phyloP scores from a whole-genome alignment of 352 stramenopile species.

The Phytophthora sansomeana region DNA sequence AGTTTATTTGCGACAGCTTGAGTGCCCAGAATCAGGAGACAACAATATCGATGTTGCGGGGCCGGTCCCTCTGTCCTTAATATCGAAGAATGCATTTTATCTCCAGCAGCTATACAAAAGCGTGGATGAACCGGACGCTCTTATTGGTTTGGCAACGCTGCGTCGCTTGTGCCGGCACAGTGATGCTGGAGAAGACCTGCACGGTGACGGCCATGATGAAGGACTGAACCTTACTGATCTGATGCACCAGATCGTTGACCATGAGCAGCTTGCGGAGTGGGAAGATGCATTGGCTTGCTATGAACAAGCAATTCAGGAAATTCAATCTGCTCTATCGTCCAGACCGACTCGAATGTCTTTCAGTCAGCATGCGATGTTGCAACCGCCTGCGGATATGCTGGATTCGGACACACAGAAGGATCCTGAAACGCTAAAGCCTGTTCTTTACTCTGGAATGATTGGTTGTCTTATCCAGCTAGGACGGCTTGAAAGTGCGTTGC shows the following conservation, averaged over 20 bases:
- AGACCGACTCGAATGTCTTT: slow-evolving; percentile 23
- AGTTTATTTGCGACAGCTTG: slow-evolving; percentile 67
- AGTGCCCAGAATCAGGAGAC: slow-evolving; percentile 32
- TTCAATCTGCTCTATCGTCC: slow-evolving; percentile 57
- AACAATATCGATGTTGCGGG: slow-evolving; percentile 28
- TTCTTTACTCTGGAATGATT: slow-evolving; percentile 86
- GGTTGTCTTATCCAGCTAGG: slow-evolving; percentile 87
- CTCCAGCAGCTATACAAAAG: slow-evolving; percentile 83
- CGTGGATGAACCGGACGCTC: slow-evolving; percentile 74
- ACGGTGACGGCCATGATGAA: slow-evolving; percentile 39
- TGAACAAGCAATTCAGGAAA: slow-evolving; percentile 79
- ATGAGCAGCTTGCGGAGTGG: slow-evolving; percentile 78
- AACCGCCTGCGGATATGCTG: slow-evolving; percentile 28
- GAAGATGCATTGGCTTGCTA: slow-evolving; percentile 82
- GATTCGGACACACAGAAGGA: slow-evolving; percentile 51
- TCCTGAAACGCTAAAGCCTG: slow-evolving; percentile 66
- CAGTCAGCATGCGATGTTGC: slow-evolving; percentile 33
- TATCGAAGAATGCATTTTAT: slow-evolving; percentile 73
- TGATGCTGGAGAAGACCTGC: slow-evolving; percentile 31
- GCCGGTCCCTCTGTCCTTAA: slow-evolving; percentile 54
- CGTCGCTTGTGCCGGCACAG: slow-evolving; percentile 53
- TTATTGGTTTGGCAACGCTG: slow-evolving; percentile 67
- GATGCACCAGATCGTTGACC: slow-evolving; percentile 75
- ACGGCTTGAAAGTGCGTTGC: slow-evolving; percentile 81
- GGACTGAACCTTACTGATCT: slow-evolving; percentile 67